Conservation (phyloP, 768 basidiomycete species). For the Leccinum incarnatum region DNA sequence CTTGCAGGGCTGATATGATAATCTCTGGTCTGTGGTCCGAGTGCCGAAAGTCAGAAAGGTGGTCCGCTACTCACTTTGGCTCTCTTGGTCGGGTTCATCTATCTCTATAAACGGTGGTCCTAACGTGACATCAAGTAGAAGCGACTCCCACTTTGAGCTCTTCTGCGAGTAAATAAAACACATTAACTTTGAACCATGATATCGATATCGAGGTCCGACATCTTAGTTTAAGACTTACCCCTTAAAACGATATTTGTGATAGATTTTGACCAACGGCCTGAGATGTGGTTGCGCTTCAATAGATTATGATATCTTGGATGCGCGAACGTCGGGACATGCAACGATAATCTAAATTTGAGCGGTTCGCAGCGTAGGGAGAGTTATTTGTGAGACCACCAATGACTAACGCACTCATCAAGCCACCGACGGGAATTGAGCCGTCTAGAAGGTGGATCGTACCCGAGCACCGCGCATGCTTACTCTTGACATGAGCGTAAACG, state of each 20-base stretch:
- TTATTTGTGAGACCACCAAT: not conserved
- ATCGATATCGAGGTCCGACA: no score
- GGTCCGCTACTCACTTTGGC: slow-evolving; percentile 37
- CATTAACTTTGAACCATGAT: no score
- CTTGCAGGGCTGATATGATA: not conserved
- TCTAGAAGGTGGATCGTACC: not conserved
- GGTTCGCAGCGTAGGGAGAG: not conserved
- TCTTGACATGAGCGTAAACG: not conserved
- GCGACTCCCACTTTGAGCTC: no score
- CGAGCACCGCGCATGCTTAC: not conserved
- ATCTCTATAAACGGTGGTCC: slow-evolving; percentile 31
- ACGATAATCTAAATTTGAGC: not conserved
- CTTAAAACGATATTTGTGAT: no score
- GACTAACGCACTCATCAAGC: not conserved
- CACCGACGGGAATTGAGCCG: not conserved
- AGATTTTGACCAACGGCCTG: no score
- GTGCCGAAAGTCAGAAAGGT: slow-evolving; percentile 28
- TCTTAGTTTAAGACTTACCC: no score
- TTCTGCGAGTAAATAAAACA: no score
- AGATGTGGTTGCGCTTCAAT: not conserved
- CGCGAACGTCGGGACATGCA: not conserved
- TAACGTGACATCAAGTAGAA: slow-evolving; percentile 19
- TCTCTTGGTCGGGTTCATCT: slow-evolving; percentile 28
- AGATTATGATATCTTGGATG: not conserved
- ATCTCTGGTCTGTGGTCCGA: slow-evolving; percentile 37